Evolutionary conservation across 164 flowering plant genomes (phyloP).

Genomic region (Stephania japonica): DNA sequence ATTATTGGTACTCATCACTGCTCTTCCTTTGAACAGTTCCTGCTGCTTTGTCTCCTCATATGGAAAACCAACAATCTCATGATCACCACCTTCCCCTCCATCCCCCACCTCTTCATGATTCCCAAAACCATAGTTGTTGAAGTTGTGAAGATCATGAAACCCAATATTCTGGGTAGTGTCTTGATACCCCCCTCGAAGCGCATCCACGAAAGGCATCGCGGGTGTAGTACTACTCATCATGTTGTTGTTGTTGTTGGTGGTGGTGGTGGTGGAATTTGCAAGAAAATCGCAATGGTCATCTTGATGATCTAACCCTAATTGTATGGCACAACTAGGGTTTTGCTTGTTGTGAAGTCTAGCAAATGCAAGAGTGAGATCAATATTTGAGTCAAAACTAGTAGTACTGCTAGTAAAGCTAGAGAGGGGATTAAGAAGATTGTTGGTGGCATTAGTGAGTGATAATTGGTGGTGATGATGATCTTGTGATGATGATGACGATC

Average conservation of each 20-base stretch:
- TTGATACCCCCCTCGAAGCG: conserved; percentile 34
- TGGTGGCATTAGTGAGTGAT: conserved; percentile 18
- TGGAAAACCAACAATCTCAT: conserved; percentile 18
- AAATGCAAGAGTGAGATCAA: conserved; percentile 62
- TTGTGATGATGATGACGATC: conserved; percentile 25
- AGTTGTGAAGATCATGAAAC: conserved; percentile 29
- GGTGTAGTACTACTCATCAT: too few species aligned
- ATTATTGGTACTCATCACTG: conserved; percentile 7
- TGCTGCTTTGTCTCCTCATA: conserved; percentile 33
- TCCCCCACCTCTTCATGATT: conserved; percentile 24
- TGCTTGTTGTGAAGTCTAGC: conserved; percentile 45
- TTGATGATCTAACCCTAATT: conserved; percentile 37
- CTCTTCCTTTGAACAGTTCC: conserved; percentile 25
- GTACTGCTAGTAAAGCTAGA: conserved; percentile 13
- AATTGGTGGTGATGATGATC: conserved; percentile 16
- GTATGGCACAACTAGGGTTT: conserved; percentile 20
- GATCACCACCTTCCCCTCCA: conserved; percentile 14
- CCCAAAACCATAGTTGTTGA: conserved; percentile 36
- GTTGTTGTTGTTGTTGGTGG: not conserved
- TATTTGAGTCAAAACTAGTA: conserved; percentile 34
- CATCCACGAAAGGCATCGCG: conserved; percentile 29
- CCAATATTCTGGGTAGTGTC: conserved; percentile 29
- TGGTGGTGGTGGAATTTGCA: not conserved
- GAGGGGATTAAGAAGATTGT: conserved; percentile 1
- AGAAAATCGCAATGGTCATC: conserved; percentile 2